phyloP scores from a whole-genome alignment of 495 filamentous ascomycete genomes.

The Aspergillus campestris region DNA sequence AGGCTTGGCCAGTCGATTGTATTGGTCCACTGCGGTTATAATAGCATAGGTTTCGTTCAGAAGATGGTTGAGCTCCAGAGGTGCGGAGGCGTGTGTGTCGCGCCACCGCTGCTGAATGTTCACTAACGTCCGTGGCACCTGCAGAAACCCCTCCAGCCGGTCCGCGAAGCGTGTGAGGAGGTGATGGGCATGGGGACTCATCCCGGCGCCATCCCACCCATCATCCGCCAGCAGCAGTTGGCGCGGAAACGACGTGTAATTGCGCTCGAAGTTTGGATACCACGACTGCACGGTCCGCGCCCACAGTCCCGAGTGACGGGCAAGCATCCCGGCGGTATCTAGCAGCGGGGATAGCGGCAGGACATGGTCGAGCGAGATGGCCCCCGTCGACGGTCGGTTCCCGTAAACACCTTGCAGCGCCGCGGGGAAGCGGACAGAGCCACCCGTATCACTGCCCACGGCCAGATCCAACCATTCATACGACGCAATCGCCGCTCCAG shows the following conservation, averaged over 20 bases:
- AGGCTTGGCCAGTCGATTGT: slow-evolving; percentile 34
- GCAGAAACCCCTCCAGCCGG: slow-evolving; percentile 32
- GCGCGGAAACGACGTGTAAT: slow-evolving; percentile 17
- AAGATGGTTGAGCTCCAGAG: slow-evolving; percentile 23
- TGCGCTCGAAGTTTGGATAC: slow-evolving; percentile 32
- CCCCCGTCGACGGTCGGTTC: slow-evolving; percentile 17
- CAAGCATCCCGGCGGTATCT: slow-evolving; percentile 42
- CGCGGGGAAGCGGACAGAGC: slow-evolving; percentile 30
- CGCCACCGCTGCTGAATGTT: slow-evolving; percentile 33
- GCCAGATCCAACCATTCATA: slow-evolving; percentile 37
- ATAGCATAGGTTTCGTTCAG: slow-evolving; percentile 31
- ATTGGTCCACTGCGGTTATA: slow-evolving; percentile 45
- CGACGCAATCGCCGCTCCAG: slow-evolving; percentile 27
- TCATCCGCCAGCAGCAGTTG: slow-evolving; percentile 7
- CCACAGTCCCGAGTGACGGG: slow-evolving; percentile 41
- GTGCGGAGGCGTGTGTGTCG: slow-evolving; percentile 26
- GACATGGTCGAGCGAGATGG: slow-evolving; percentile 20
- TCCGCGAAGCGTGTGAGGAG: slow-evolving; percentile 31
- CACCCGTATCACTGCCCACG: slow-evolving; percentile 42
- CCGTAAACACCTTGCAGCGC: slow-evolving; percentile 29
- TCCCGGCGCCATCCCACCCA: background rate
- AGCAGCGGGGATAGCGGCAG: slow-evolving; percentile 37
- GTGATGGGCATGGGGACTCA: slow-evolving; percentile 16
- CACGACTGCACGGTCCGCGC: slow-evolving; percentile 33
- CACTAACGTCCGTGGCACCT: slow-evolving; percentile 23